A percentile compares a stretch with the other conserved stretches of the same genome.
phyloP scores from a whole-genome alignment of 2,329 filamentous ascomycete species.

The Epichloe aotearoae region DNA sequence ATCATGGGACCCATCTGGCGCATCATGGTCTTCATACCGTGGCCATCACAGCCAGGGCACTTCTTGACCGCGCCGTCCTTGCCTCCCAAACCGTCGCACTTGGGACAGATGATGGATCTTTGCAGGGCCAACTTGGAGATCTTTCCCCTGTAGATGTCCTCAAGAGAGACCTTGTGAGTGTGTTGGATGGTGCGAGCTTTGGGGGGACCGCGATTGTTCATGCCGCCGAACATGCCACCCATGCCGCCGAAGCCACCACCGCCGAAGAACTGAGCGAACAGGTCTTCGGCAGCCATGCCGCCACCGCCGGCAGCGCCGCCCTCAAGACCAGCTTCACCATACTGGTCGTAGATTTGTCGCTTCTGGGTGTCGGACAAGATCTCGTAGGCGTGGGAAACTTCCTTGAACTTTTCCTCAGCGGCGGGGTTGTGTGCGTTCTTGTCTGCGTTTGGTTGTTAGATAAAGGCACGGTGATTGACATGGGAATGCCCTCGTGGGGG shows the following conservation, averaged over 20 bases:
- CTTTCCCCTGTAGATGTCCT: constrained; percentile 97
- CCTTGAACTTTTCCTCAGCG: constrained; percentile 97
- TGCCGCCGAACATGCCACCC: constrained; percentile 63
- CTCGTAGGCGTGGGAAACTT: constrained; percentile 91
- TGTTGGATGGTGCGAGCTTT: constrained; percentile 96
- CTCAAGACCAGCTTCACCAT: constrained; percentile 92
- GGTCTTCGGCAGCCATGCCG: constrained; percentile 90
- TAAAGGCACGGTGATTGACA: neutral
- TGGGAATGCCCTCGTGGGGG: neutral
- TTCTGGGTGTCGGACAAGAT: constrained; percentile 86
- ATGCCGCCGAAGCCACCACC: constrained; percentile 50
- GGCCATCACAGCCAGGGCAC: constrained; percentile 80
- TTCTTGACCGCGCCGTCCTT: constrained; percentile 97
- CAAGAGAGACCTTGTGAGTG: constrained; percentile 93
- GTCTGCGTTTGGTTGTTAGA: constrained; percentile 38
- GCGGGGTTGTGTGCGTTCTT: constrained; percentile 93
- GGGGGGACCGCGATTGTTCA: constrained; percentile 65
- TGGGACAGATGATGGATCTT: constrained; percentile 91
- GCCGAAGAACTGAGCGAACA: constrained; percentile 96
- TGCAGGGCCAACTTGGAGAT: constrained; percentile 94
- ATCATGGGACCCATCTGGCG: constrained; percentile 99
- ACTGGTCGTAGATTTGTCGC: constrained; percentile 86
- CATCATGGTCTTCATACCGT: constrained; percentile 99
- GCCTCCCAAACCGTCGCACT: constrained; percentile 86
- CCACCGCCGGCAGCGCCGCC: constrained; percentile 63